Percentiles rank a stretch among this genome's conserved stretches.
Evolutionary conservation across 345 rosid species (phyloP).

Genomic region (Pistacia atlantica): DNA sequence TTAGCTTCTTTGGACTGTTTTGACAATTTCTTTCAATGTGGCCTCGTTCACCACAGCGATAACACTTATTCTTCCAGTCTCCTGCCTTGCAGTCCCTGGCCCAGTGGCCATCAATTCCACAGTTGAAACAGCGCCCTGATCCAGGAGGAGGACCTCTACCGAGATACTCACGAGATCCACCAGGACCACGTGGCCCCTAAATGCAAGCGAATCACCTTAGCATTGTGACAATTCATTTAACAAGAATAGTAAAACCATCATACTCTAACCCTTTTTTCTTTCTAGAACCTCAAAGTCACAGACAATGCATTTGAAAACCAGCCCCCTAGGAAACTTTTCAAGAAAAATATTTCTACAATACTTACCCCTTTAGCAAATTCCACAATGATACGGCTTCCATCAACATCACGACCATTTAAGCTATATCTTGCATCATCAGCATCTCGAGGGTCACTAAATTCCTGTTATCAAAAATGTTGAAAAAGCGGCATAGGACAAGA

Average conservation of each 20-base stretch:
- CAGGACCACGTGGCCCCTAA: slow-evolving; percentile 82
- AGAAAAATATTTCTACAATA: background rate
- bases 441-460: slow-evolving; percentile 91
- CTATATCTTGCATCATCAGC: slow-evolving; percentile 91
- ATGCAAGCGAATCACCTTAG: slow-evolving; percentile 12
- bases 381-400: slow-evolving; percentile 90
- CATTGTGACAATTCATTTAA: background rate
- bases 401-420: slow-evolving; percentile 77
- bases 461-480: slow-evolving; percentile 50
- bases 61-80: slow-evolving; percentile 96
- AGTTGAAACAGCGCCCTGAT: slow-evolving; percentile 92
- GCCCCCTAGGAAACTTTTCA: background rate
- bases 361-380: slow-evolving; percentile 91
- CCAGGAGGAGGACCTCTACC: slow-evolving; percentile 98
- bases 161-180: slow-evolving; percentile 72
- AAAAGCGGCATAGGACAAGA: slow-evolving; percentile 20
- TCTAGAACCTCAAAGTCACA: background rate
- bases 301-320: too few species aligned
- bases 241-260: background rate
- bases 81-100: slow-evolving; percentile 97
- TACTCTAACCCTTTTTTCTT: background rate
- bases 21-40: slow-evolving; percentile 94
- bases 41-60: slow-evolving; percentile 95
- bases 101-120: slow-evolving; percentile 99
- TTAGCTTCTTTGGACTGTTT: slow-evolving; percentile 85